phyloP scores from a whole-genome alignment of 2,329 filamentous ascomycete genomes.

The Corinectria fuckeliana region DNA sequence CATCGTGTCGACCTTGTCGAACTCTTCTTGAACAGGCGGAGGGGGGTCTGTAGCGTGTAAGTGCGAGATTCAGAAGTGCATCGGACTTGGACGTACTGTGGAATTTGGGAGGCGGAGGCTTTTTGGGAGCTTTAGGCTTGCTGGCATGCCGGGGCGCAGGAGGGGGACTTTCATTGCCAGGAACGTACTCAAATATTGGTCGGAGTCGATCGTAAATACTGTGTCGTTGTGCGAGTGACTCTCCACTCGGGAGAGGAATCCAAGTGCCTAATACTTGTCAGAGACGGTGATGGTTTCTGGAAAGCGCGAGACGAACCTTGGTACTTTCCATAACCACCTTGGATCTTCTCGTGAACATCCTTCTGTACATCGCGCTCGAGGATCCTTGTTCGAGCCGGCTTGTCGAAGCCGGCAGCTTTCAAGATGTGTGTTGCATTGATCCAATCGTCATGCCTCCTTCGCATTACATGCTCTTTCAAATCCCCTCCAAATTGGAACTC shows the following conservation, averaged over 20 bases:
- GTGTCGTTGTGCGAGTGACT: slow-evolving; percentile 84
- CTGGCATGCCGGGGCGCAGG: slow-evolving; percentile 92
- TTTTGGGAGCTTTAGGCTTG: slow-evolving; percentile 78
- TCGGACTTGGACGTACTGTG: slow-evolving; percentile 37
- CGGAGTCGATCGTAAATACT: slow-evolving; percentile 82
- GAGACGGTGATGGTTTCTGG: background rate
- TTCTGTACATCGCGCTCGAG: slow-evolving; percentile 97
- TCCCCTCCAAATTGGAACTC: slow-evolving; percentile 87
- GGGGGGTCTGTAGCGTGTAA: slow-evolving; percentile 31
- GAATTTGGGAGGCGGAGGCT: slow-evolving; percentile 64
- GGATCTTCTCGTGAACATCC: slow-evolving; percentile 95
- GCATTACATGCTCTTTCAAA: slow-evolving; percentile 89
- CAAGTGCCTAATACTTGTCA: slow-evolving; percentile 73
- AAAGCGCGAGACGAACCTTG: slow-evolving; percentile 66
- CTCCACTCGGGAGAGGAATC: slow-evolving; percentile 86
- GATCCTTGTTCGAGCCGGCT: slow-evolving; percentile 92
- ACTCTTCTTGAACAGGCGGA: slow-evolving; percentile 58
- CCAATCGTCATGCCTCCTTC: slow-evolving; percentile 91
- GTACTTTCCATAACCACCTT: slow-evolving; percentile 98
- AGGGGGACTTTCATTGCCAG: slow-evolving; percentile 86
- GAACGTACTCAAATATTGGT: slow-evolving; percentile 87
- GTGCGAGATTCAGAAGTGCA: background rate
- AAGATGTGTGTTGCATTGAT: slow-evolving; percentile 99
- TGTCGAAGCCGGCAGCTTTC: slow-evolving; percentile 96
- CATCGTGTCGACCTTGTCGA: slow-evolving; percentile 66